A percentile compares a stretch with the other conserved stretches of the same genome.
These are phyloP conservation scores for Metschnikowia similis DNA, from an alignment of 805 yeast genomes.

Conservation along the genomic window DNA sequence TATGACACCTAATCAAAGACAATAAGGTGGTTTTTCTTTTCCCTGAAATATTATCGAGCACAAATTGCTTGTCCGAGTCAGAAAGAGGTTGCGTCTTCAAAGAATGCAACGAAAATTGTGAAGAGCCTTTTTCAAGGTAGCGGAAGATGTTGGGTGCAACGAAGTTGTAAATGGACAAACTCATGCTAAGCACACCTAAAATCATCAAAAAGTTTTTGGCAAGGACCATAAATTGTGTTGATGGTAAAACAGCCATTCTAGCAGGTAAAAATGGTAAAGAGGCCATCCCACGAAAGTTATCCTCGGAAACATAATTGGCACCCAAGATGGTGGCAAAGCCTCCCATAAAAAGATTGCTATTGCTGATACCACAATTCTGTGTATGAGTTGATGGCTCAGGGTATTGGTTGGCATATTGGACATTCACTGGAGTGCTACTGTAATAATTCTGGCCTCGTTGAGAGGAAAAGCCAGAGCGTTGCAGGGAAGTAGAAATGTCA, in stretches of 20 bases:
- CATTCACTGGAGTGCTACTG: constrained; percentile 2
- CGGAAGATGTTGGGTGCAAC: not conserved
- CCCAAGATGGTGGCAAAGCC: constrained; percentile 65
- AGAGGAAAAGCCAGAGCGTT: not conserved
- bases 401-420: not conserved
- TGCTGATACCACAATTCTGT: not conserved
- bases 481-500: not conserved
- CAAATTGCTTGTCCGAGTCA: constrained; percentile 12
- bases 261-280: constrained; percentile 37
- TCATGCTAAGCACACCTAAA: not conserved
- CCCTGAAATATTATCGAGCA: constrained; percentile 19
- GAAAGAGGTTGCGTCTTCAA: not conserved
- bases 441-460: not conserved
- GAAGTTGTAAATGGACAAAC: not conserved
- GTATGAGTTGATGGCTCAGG: not conserved
- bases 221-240: not conserved
- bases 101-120: not conserved
- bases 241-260: not conserved
- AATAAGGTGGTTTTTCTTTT: constrained; percentile 8
- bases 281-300: constrained; percentile 43
- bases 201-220: constrained; percentile 1
- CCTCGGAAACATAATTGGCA: constrained; percentile 52
- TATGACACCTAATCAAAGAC: constrained; percentile 23
- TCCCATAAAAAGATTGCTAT: constrained; percentile 49
- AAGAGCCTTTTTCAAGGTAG: not conserved